Conservation (phyloP, 2,329 filamentous ascomycete species). For the Emericellopsis cladophorae region DNA sequence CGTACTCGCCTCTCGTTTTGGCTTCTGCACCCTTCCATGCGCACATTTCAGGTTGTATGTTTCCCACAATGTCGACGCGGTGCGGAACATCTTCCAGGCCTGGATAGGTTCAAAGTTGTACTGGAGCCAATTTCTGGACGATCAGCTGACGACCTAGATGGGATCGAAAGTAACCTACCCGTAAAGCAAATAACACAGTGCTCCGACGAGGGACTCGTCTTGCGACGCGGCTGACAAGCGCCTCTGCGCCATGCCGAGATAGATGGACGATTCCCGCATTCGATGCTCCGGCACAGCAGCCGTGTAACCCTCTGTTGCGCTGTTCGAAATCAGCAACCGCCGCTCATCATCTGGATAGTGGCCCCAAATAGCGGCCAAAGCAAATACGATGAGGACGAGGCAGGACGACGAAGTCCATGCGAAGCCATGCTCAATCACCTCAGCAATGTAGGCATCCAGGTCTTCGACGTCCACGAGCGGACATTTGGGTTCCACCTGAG, state of each 20-base stretch:
- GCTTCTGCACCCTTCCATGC: slow-evolving; percentile 1
- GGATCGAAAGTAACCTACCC: slow-evolving; percentile 2
- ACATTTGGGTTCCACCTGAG: slow-evolving; percentile 4
- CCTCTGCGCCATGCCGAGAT: slow-evolving; percentile 6
- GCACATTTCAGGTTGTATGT: slow-evolving; percentile 6
- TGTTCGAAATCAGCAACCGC: slow-evolving; percentile 1
- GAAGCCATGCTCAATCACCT: slow-evolving; percentile 8
- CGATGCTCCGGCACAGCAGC: slow-evolving; percentile 6
- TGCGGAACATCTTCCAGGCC: slow-evolving; percentile 7
- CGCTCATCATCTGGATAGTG: slow-evolving; percentile 5
- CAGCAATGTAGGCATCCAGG: slow-evolving; percentile 3
- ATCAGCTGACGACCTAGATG: neutral
- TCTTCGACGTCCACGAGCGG: slow-evolving; percentile 5
- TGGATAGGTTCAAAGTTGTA: slow-evolving; percentile 7
- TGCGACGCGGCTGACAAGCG: slow-evolving; percentile 4
- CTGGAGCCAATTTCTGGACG: slow-evolving; percentile 1
- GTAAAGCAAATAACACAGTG: slow-evolving; percentile 5
- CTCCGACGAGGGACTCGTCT: slow-evolving; percentile 5
- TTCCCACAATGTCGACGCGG: slow-evolving; percentile 6
- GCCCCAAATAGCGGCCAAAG: slow-evolving; percentile 6
- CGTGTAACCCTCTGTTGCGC: neutral
- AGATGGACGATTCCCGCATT: slow-evolving; percentile 5
- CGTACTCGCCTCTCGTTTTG: slow-evolving; percentile 6
- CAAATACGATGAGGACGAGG: slow-evolving; percentile 5
- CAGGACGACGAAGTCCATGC: slow-evolving; percentile 5